Base-by-base conservation (phyloP, 2,329 filamentous ascomycete genomes). In the Penicillium rolfsii region DNA sequence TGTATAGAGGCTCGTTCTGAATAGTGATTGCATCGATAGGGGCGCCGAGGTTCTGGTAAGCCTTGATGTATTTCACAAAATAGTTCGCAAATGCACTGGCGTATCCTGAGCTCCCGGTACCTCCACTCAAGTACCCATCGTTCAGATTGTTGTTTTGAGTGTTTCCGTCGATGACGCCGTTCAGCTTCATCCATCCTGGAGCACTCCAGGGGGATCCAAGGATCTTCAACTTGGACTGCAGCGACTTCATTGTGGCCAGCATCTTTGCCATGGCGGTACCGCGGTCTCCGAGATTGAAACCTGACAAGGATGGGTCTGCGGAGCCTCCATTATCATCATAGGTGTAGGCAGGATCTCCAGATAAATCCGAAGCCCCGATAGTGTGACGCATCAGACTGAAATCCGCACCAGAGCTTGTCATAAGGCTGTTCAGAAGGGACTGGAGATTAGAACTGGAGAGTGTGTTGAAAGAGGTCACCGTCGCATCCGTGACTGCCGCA, bases 161-260 rank as follows among this genome's bases (percentile, higher is more conserved):
- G 9, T 50, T 58, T 1, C 69, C 69, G 46, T 70, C 58, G 55
- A 76, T 69, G n/a, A 73, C 69, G 4, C 68, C 71, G 43, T 78
- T 77, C 26, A 75, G 58, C 62, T 79, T 79, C 73, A 77, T 78
- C 76, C 77, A 79, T 2, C 74, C 76, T 0, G 77, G 76, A 14
- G 71, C 70, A 14, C 71, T 73, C 77, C 77, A 79, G 0, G 75
- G 71, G 1, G 76, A 72, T 2, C 77, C 76, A 24, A 76, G 65
- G 16, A 77, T 68, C 33, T 72, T 74, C 43, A 79, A 65, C 14
- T 71, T 69, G 5, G 69, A 67, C 54, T 78, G 75, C 38, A 75
- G 59, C 0, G 70, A 63, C 43, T 73, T 74, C 73, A 78, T 78
- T n/a, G 57, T 61, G 3, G 74, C 73, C 53, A 78, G 66, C 63